These are phyloP conservation scores for Coemansia sp. DNA, from an alignment of 192 early-diverging fungal species.

Conservation along the genomic window DNA sequence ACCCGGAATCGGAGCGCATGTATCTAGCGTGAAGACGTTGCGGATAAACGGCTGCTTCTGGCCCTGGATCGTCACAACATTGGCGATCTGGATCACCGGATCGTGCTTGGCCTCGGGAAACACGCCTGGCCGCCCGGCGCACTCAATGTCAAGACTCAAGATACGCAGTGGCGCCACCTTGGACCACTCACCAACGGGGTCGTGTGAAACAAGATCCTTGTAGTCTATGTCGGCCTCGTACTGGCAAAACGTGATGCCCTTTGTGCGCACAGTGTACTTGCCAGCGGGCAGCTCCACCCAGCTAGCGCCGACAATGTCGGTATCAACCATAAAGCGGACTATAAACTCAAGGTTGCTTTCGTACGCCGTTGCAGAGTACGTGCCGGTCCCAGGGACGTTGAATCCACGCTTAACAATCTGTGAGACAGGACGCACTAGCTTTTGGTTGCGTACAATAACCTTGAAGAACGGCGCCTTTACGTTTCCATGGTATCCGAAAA, in stretches of 20 bases:
- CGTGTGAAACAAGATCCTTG: constrained; percentile 77
- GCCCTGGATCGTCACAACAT: constrained; percentile 89
- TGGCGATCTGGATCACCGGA: constrained; percentile 98
- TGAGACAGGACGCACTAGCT: constrained; percentile 33
- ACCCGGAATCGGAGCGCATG: constrained; percentile 91
- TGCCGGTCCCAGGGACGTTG: constrained; percentile 58
- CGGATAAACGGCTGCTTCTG: constrained; percentile 86
- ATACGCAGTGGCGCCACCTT: constrained; percentile 93
- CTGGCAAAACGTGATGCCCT: constrained; percentile 60
- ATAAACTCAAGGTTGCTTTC: constrained; percentile 90
- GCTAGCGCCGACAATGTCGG: constrained; percentile 77
- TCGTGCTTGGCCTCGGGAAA: constrained; percentile 93
- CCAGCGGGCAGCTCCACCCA: constrained; percentile 89
- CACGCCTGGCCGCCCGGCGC: constrained; percentile 90
- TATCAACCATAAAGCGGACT: constrained; percentile 96
- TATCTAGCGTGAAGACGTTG: constrained; percentile 92
- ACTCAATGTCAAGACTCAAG: constrained; percentile 98
- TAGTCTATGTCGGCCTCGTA: constrained; percentile 80
- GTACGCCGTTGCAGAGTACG: constrained; percentile 62
- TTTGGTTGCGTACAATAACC: constrained; percentile 67
- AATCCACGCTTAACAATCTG: constrained; percentile 59
- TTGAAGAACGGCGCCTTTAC: constrained; percentile 79
- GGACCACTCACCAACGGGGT: constrained; percentile 89
- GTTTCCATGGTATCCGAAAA: constrained; percentile 88
- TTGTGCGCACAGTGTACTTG: constrained; percentile 63